These are phyloP conservation scores for Raphanus hybrid DNA, from an alignment of 441 rosid species.

Conservation along the genomic window DNA sequence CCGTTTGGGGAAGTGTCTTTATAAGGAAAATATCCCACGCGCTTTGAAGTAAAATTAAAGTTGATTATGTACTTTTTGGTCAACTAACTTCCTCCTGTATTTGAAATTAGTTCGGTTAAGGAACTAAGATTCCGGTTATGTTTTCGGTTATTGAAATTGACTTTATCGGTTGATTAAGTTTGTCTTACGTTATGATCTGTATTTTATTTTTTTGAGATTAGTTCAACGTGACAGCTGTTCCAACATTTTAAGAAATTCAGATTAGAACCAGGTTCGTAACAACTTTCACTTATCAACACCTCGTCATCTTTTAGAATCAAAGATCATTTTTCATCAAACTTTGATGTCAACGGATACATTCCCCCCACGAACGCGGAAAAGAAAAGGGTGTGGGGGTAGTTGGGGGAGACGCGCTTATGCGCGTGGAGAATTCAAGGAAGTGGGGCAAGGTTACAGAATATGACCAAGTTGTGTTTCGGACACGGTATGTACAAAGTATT, in stretches of 20 bases:
- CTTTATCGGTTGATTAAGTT: conserved; percentile 5
- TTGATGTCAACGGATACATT: too few species aligned
- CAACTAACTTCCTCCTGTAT: not conserved
- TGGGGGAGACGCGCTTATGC: too few species aligned
- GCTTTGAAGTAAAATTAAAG: conserved; percentile 18
- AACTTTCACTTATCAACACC: too few species aligned
- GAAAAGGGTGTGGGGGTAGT: too few species aligned
- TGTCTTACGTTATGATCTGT: not conserved
- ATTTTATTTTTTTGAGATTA: not conserved
- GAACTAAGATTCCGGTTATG: not conserved
- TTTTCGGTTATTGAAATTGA: conserved; percentile 1
- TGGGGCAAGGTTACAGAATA: conserved; percentile 3
- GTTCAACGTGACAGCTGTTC: conserved; percentile 9
- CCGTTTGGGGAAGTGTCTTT: conserved; percentile 3
- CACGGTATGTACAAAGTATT: conserved; percentile 28
- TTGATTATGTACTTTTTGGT: conserved; percentile 3
- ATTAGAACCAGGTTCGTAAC: too few species aligned
- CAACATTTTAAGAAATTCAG: not conserved
- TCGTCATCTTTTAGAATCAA: too few species aligned
- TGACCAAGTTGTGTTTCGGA: conserved; percentile 15
- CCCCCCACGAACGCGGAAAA: too few species aligned
- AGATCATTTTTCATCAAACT: too few species aligned
- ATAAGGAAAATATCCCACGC: conserved; percentile 29
- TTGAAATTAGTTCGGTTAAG: conserved; percentile 7
- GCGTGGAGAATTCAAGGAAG: not conserved